These are phyloP conservation scores for Chlamydomonas sphaeroides DNA, from an alignment of 139 green algal genomes.

Conservation along the genomic window DNA sequence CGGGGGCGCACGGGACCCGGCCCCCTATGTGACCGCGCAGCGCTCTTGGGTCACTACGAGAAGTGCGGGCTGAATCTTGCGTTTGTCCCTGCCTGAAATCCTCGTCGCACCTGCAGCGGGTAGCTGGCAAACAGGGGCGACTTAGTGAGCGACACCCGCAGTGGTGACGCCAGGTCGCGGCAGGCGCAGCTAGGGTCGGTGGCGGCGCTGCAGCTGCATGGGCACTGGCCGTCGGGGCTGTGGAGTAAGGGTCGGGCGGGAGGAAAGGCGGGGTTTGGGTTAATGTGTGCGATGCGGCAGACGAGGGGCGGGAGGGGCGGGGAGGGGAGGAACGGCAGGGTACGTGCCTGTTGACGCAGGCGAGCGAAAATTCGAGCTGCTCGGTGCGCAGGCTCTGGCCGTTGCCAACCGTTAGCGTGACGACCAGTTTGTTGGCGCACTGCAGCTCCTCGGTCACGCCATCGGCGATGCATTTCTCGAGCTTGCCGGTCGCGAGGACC, in stretches of 20 bases:
- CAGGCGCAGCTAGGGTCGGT: constrained; percentile 73
- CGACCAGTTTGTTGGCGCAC: constrained; percentile 78
- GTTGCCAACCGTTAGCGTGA: constrained; percentile 67
- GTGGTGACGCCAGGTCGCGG: constrained; percentile 68
- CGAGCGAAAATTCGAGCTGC: constrained; percentile 65
- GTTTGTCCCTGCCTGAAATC: too few species aligned
- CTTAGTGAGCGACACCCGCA: constrained; percentile 74
- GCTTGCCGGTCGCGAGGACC: constrained; percentile 58
- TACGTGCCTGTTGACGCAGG: constrained; percentile 72
- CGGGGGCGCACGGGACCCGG: too few species aligned
- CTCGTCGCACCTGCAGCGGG: too few species aligned
- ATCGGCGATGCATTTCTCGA: constrained; percentile 68
- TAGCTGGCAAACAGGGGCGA: constrained; percentile 73
- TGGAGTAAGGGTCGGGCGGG: background rate
- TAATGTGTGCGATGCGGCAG: background rate
- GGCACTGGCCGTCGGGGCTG: constrained; percentile 70
- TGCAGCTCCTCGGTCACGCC: constrained; percentile 42
- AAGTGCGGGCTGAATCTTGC: too few species aligned
- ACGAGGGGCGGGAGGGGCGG: background rate
- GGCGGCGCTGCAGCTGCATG: constrained; percentile 82
- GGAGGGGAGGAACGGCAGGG: background rate
- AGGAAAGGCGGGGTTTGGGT: background rate
- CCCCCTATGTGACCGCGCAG: too few species aligned
- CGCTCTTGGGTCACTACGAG: too few species aligned
- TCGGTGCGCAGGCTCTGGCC: constrained; percentile 63